Evolutionary conservation across 2,329 filamentous ascomycete genomes (phyloP), one percentile per base, ranked within the genome.

Genomic region (Grosmannia serpens): DNA sequence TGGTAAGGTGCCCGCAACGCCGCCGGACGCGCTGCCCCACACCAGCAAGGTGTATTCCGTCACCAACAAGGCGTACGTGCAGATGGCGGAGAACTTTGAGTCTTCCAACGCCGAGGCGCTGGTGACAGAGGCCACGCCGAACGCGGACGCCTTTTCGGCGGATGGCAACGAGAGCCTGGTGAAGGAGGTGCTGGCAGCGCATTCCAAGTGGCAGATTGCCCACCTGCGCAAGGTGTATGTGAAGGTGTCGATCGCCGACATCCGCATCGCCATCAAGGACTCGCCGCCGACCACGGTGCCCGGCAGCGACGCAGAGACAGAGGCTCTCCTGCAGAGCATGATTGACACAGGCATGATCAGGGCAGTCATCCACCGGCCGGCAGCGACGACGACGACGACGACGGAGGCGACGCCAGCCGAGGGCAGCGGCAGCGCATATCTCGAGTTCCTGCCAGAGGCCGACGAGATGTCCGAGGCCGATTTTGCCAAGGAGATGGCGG

Each of bases 131-230:
- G 76, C 83, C 11, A 80, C 86, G 38, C 41, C 53, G 24, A 62
- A 65, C 52, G 80, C 80, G 65, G 75, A 77, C 4, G 87, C 91
- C 66, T 77, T 84, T 20, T 70, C 73, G 44, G 77, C 81, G 64
- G 91, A 97, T 65, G 82, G 82, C 53, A 97, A 95, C 66, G 70
- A 74, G 4, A 82, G 85, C 4, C 79, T 97, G 17, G 77, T 95
- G 15, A 73, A 76, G 5, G 83, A 89, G 68, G 85, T 92, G 13
- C 70, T 87, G 46, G 74, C 80, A 24, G 84, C 87, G 11, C 89
- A 91, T 67, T 84, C 88, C 64, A 84, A 85, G 65, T 90, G 87
- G 74, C 85, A 88, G 60, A 82, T 97, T 59, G 76, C 86, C 38
- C 84, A 84, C 60, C 77, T 97, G 29, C 84, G 85, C 51, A 80